Evolutionary conservation across 164 flowering plant species (phyloP), one percentile per base, ranked within the genome.

Genomic region (Aristolochia californica): DNA sequence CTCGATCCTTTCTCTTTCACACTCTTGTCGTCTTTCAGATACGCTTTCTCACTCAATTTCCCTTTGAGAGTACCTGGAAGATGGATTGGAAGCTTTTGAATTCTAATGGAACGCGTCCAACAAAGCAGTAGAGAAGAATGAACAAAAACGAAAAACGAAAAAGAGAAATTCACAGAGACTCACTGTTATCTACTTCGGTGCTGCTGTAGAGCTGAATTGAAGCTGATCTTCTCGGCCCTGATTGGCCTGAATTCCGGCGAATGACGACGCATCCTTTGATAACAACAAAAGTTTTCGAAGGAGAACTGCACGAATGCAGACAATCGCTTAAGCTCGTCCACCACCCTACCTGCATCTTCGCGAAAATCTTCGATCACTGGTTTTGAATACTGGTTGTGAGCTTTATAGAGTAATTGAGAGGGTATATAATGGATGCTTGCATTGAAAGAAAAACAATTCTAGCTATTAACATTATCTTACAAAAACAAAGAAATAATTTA

Each of bases 161-260:
- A 16, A 14, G 0, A 47, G 1, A 47, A 47, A 8, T 2, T 8
- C 20, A 47, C 10, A n/a, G 13, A 21, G 13, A 49, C 80, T 66
- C 62, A 77, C 83, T 49, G 24, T 65, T 63, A 28, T 77, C 81
- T 11, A 74, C 13, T 24, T 54, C 27, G 0, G 80, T 71, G 55
- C 63, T 5, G 55, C 82, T 81, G 30, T 55, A 75, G 43, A 81
- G 67, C 43, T 60, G 74, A 57, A 75, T 34, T 7, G 76, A 73
- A 56, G 63, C 73, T 28, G 72, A 70, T 62, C 66, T 79, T 22
- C 77, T 73, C 3, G 74, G 74, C 16, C 67, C 66, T 15, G 76
- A 57, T 25, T 43, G 48, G 23, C 74, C 65, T 1, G 30, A 12
- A 27, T 38, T 28, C 58, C 53, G 60, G 13, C 54, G 57, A 55